Conservation (phyloP, 2,329 filamentous ascomycete genomes). For the Exophiala mesophila region DNA sequence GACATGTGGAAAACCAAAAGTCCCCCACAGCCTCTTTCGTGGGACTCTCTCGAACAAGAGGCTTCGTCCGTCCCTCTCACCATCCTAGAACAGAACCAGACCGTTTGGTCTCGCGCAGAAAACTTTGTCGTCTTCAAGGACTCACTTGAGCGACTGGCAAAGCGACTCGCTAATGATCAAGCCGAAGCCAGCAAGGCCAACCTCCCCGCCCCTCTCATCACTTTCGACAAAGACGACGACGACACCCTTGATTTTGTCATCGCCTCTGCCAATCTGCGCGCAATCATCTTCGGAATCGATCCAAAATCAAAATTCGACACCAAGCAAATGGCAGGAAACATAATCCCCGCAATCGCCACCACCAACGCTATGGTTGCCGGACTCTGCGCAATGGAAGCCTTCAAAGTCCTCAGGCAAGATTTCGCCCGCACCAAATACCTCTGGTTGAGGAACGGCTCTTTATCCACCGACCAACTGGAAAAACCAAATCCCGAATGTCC, state of each 20-base stretch:
- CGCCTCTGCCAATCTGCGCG: conserved; percentile 82
- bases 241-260: conserved; percentile 95
- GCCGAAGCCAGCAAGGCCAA: conserved; percentile 44
- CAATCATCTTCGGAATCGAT: conserved; percentile 83
- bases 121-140: conserved; percentile 83
- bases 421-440: conserved; percentile 73
- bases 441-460: conserved; percentile 63
- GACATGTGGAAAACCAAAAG: conserved; percentile 92
- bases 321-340: conserved; percentile 98
- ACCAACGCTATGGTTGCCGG: conserved; percentile 96
- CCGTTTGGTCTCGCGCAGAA: conserved; percentile 73
- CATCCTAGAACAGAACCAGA: conserved; percentile 64
- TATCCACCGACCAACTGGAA: conserved; percentile 54
- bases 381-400: conserved; percentile 84
- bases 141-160: conserved; percentile 69
- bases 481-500: conserved; percentile 76
- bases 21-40: conserved; percentile 68
- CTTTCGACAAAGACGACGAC: conserved; percentile 94
- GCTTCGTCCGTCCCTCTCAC: conserved; percentile 47
- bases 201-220: conserved; percentile 56
- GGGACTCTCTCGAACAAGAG: conserved; percentile 55
- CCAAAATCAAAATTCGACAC: conserved; percentile 89
- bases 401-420: conserved; percentile 77
- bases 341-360: conserved; percentile 96
- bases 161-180: conserved; percentile 64